Percentiles rank a stretch among this genome's conserved stretches.
phyloP scores from a whole-genome alignment of 2,329 filamentous ascomycete genomes.

The Cryphonectria naterciae region DNA sequence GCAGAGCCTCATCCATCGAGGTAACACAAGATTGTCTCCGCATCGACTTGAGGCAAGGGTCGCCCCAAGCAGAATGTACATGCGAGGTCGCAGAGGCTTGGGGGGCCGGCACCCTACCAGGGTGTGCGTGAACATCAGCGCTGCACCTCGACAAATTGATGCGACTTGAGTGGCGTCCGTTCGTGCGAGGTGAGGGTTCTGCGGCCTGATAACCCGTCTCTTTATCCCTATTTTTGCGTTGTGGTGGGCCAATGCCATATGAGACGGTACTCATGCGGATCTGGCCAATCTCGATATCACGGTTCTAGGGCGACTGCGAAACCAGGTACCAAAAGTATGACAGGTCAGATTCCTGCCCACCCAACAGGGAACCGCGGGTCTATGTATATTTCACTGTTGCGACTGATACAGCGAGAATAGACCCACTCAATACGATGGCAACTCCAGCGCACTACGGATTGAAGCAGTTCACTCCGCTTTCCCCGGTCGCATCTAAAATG shows the following conservation, averaged over 20 bases:
- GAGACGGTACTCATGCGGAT: constrained; percentile 14
- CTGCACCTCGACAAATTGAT: neutral
- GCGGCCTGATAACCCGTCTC: neutral
- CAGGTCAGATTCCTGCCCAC: neutral
- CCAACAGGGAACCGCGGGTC: neutral
- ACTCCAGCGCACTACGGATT: neutral
- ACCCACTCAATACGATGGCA: constrained; percentile 1
- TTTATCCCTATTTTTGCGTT: neutral
- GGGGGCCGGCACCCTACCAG: neutral
- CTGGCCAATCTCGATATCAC: constrained; percentile 17
- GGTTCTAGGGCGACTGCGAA: neutral
- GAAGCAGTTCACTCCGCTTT: constrained; percentile 3
- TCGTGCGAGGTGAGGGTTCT: neutral
- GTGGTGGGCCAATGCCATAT: constrained; percentile 13
- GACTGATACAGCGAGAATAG: neutral
- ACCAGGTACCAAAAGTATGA: constrained; percentile 3
- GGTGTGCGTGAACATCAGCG: constrained; percentile 9
- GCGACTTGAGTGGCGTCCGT: neutral
- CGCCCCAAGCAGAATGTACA: neutral
- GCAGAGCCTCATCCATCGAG: constrained; percentile 2
- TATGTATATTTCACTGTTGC: neutral
- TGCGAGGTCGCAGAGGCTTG: neutral
- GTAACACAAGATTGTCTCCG: neutral
- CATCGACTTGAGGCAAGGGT: neutral
- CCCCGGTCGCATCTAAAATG: constrained; percentile 9